phyloP scores from a whole-genome alignment of 164 flowering plant species.

The Aristolochia californica region DNA sequence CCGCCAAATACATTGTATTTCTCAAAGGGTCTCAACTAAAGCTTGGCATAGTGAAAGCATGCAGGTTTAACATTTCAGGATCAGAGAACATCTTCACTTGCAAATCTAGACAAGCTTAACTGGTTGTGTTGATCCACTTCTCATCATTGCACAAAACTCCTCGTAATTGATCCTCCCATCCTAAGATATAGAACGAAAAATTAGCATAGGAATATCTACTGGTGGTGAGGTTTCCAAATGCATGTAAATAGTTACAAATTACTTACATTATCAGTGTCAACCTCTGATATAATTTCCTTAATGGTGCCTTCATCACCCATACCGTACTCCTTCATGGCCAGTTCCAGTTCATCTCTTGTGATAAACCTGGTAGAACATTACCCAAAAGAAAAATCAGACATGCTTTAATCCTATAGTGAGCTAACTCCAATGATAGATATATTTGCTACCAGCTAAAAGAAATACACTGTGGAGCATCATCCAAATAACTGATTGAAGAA shows the following conservation, averaged over 20 bases:
- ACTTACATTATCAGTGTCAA: constrained; percentile 81
- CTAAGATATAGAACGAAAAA: constrained; percentile 24
- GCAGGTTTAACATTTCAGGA: no score
- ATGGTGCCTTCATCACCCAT: constrained; percentile 72
- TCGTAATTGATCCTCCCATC: constrained; percentile 81
- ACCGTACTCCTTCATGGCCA: constrained; percentile 66
- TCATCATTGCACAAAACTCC: constrained; percentile 78
- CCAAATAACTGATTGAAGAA: no score
- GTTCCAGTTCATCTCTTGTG: constrained; percentile 71
- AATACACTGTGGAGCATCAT: background rate
- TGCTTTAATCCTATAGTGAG: background rate
- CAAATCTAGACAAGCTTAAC: constrained; percentile 33
- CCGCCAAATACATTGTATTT: no score
- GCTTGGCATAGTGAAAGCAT: no score
- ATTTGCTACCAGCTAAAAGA: background rate
- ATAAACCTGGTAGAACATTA: constrained; percentile 39
- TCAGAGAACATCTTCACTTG: no score
- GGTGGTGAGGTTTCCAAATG: no score
- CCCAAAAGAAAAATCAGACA: background rate
- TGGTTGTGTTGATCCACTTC: constrained; percentile 54
- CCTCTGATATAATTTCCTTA: constrained; percentile 71
- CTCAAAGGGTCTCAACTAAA: no score
- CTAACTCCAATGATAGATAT: no score
- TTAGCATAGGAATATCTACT: constrained; percentile 2
- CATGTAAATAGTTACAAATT: background rate